phyloP scores from a whole-genome alignment of 2,329 filamentous ascomycete species.

The Hypoxylon sp. region DNA sequence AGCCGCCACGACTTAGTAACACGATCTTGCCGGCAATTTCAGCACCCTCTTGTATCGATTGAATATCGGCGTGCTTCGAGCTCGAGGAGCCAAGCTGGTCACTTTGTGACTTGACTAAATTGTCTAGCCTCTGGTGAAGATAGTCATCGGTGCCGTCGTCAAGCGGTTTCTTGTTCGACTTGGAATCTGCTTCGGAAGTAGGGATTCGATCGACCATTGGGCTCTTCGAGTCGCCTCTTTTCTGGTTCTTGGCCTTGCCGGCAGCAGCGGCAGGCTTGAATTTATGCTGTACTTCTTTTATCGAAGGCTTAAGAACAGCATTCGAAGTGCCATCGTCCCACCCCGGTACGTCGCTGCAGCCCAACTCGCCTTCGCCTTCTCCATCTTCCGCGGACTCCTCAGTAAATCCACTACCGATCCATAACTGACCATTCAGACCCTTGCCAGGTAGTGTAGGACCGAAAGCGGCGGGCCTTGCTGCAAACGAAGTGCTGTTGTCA shows the following conservation, averaged over 20 bases:
- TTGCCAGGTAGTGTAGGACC: constrained; percentile 80
- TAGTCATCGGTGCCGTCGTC: constrained; percentile 89
- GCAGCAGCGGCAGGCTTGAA: constrained; percentile 47
- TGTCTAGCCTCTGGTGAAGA: constrained; percentile 68
- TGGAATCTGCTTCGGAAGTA: constrained; percentile 43
- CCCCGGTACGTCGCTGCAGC: constrained; percentile 93
- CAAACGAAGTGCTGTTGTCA: constrained; percentile 97
- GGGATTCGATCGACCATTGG: constrained; percentile 49
- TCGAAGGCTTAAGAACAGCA: constrained; percentile 56
- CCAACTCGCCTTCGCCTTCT: constrained; percentile 83
- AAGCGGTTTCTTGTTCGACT: constrained; percentile 51
- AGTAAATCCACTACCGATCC: constrained; percentile 92
- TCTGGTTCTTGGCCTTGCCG: constrained; percentile 52
- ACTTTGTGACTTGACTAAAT: constrained; percentile 49
- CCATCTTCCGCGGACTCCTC: constrained; percentile 77
- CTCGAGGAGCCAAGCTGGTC: constrained; percentile 53
- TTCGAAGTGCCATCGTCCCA: constrained; percentile 76
- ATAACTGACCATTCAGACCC: constrained; percentile 88
- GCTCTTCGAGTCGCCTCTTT: constrained; percentile 52
- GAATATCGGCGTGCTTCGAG: constrained; percentile 84
- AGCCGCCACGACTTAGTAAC: constrained; percentile 89
- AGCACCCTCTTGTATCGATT: constrained; percentile 88
- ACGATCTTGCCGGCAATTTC: constrained; percentile 96
- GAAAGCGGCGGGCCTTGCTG: constrained; percentile 92
- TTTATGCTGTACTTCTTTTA: constrained; percentile 51